Evolutionary conservation across 202 grass and related monocot genomes (phyloP).

Genomic region (Eragrostis tef): DNA sequence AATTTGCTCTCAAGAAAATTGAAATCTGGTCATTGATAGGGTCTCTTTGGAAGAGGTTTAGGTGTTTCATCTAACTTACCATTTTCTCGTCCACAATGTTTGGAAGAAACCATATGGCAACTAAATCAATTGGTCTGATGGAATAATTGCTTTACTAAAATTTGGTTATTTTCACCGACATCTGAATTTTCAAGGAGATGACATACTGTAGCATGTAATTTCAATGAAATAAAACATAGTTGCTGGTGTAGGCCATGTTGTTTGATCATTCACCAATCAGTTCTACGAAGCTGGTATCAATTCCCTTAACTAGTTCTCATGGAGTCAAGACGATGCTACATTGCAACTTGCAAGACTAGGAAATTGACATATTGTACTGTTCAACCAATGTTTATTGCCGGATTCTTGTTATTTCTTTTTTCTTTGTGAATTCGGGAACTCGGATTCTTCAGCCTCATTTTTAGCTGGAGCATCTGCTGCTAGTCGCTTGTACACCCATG

Average conservation of each 20-base stretch:
- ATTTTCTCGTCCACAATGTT: conserved; percentile 4
- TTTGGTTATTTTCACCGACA: neutral
- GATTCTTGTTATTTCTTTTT: neutral
- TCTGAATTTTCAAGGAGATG: neutral
- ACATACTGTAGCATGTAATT: neutral
- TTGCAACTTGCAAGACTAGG: neutral
- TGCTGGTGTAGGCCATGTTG: too few relatives aligned
- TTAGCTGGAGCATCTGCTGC: neutral
- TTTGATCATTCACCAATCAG: neutral
- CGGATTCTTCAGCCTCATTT: neutral
- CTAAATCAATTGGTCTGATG: neutral
- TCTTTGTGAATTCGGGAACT: neutral
- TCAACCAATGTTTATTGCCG: neutral
- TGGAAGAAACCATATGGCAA: conserved; percentile 13
- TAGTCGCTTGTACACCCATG: neutral
- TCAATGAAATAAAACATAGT: too few relatives aligned
- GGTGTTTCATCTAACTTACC: too few relatives aligned
- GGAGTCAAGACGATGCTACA: neutral
- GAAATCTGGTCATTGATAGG: neutral
- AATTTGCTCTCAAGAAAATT: neutral
- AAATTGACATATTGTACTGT: neutral
- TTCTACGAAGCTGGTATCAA: neutral
- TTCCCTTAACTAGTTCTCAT: conserved; percentile 10
- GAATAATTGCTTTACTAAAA: neutral
- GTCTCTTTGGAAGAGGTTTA: too few relatives aligned